Evolutionary conservation across 768 basidiomycete genomes (phyloP), one percentile per base, ranked within the genome.

Genomic region (Tricholoma terreum): DNA sequence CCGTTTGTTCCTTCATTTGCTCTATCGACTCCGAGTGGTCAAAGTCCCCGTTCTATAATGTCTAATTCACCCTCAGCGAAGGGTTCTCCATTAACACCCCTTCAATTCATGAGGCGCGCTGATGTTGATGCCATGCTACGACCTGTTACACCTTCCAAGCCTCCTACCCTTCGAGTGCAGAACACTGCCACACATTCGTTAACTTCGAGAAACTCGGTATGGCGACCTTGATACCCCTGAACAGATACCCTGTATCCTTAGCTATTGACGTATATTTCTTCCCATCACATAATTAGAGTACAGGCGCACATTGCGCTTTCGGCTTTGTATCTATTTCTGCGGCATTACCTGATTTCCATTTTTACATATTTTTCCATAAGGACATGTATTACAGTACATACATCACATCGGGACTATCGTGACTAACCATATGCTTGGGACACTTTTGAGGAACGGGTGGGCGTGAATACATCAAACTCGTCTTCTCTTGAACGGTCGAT

Each of bases 51-150:
- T 12, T 84, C 82, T 10, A 61, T 81, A n/a, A 73, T 69, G 58
- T 80, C 80, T 22, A 61, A 61, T 60, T 73, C 78, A 6, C 77
- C 80, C 15, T 83, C 84, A 24, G 77, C 78, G 1, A 80, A 85
- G 33, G 86, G 87, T 12, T 91, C 91, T 0, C 89, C 92, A 10
- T 69, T 93, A 52, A 85, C 86, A 7, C 84, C 93, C 1, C 73
- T 96, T 46, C 92, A 95, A 67, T 94, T 93, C 72, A 83, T 96
- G 61, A 80, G 92, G 55, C 84, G 87, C 49, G 93, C 89, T 36
- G 88, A 89, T 38, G 75, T 73, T 24, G 87, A 87, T 15, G 74
- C 76, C 50, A 71, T 78, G 3, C 65, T 81, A 52, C 81, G 85
- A 54, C 81, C 87, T 15, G 76, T 76, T 30, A 88, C 86, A 17